A percentile compares a stretch with the other conserved stretches of the same genome.
Conservation (phyloP, 169 alveolate species). For the Cryptosporidium meleagridis region DNA sequence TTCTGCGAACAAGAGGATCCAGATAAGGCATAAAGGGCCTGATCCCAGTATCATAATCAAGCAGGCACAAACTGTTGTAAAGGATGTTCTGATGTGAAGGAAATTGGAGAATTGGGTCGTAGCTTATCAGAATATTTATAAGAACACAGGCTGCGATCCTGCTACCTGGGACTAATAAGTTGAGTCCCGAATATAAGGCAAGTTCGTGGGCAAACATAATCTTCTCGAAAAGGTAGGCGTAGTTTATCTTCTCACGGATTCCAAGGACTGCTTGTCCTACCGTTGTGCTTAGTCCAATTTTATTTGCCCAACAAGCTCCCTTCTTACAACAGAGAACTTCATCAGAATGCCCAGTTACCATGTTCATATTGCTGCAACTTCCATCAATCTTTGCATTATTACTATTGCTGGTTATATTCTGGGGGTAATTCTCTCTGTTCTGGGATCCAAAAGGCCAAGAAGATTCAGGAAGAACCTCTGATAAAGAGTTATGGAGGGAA, state of each 20-base stretch:
- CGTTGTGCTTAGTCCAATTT: constrained; percentile 41
- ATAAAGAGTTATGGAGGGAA: constrained; percentile 5
- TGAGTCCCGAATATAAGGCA: constrained; percentile 53
- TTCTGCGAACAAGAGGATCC: constrained; percentile 41
- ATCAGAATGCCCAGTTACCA: neutral
- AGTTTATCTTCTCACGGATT: constrained; percentile 43
- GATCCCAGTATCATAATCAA: constrained; percentile 42
- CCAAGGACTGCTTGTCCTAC: constrained; percentile 67
- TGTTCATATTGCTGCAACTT: neutral
- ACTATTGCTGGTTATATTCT: neutral
- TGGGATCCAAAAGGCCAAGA: constrained; percentile 22
- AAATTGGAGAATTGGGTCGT: constrained; percentile 37
- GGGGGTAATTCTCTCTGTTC: neutral
- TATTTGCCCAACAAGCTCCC: constrained; percentile 46
- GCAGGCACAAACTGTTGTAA: constrained; percentile 41
- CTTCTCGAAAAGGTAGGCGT: constrained; percentile 38
- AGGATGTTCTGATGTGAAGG: constrained; percentile 31
- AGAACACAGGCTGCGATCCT: constrained; percentile 47
- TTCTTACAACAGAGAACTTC: neutral
- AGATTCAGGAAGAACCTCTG: neutral
- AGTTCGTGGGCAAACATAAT: constrained; percentile 61
- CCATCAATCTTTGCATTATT: neutral
- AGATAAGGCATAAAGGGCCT: constrained; percentile 59
- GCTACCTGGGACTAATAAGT: constrained; percentile 46
- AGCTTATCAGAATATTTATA: constrained; percentile 18